Evolutionary conservation across 441 rosid species (phyloP), one percentile per base, ranked within the genome.

Genomic region (Gossypium davidsonii): DNA sequence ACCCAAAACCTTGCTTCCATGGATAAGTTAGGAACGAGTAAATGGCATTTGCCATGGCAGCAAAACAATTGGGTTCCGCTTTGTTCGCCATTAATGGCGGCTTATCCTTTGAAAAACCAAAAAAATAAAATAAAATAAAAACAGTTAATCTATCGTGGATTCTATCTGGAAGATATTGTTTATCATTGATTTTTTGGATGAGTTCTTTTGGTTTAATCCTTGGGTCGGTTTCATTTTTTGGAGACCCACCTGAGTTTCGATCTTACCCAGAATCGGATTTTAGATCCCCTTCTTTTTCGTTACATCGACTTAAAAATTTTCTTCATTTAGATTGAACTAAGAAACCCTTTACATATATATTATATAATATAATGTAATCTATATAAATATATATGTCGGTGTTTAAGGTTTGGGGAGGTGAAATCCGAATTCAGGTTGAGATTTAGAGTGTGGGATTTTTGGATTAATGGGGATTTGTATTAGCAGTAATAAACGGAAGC

Each of bases 391-490:
- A 15, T 51, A 51, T 55, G 25, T 55, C 25, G 34, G 3, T 68
- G 60, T 18, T 70, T 3, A 70, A 58, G 21, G 25, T 21, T 21
- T 59, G 56, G 56, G 37, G 56, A 42, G 76, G 11, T 51, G 26
- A 73, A 73, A 21, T 73, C 49, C 18, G 21, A 67, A 61, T 57
- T 49, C 49, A 69, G 75, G 67, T 39, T 64, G 15, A 37, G 31
- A 64, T 72, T 59, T 14, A 68, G 70, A 6, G 56, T 64, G 56
- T 59, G 78, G 62, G 39, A 74, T 39, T 53, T 18, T 18, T 53
- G 72, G 67, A 82, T 80, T 87, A 78, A 91, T 90, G 98, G 98
- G 97, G 87, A 78, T 82, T 79, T 94, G 97, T 79, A 89, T 84
- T 44, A 90, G 97, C 73, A 71, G 74, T 74, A 90, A 86, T 72